Evolutionary conservation across 441 rosid species (phyloP).

Genomic region (Omphalea diandra): DNA sequence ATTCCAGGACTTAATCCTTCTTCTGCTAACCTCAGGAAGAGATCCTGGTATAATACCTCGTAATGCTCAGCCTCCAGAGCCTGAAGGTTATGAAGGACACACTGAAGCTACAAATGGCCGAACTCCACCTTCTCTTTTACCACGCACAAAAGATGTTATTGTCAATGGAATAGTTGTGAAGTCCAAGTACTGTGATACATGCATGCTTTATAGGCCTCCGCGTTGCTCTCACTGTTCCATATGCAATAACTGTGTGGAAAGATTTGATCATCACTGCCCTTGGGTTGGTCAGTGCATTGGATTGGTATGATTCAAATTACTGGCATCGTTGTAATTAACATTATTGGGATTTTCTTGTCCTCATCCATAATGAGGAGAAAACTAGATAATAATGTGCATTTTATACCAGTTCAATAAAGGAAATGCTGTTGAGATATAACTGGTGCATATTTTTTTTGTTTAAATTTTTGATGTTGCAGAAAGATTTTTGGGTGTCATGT

Average conservation of each 20-base stretch:
- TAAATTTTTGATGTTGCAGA: not conserved
- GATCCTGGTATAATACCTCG: constrained; percentile 97
- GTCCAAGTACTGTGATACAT: constrained; percentile 90
- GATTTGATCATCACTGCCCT: constrained; percentile 98
- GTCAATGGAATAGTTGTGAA: constrained; percentile 78
- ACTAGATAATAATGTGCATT: not conserved
- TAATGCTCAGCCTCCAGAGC: constrained; percentile 83
- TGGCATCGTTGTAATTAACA: not conserved
- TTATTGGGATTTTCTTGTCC: not conserved
- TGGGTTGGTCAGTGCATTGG: constrained; percentile 99
- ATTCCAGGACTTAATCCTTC: constrained; percentile 73
- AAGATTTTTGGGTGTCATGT: not conserved
- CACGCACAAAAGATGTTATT: constrained; percentile 75
- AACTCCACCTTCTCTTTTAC: constrained; percentile 64
- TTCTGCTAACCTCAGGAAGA: constrained; percentile 88
- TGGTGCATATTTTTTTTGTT: too few species aligned
- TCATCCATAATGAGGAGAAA: not conserved
- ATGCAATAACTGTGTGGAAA: constrained; percentile 90
- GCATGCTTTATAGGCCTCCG: constrained; percentile 92
- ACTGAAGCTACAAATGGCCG: constrained; percentile 47
- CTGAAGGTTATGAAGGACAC: constrained; percentile 55
- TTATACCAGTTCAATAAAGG: not conserved
- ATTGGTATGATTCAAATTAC: constrained; percentile 46
- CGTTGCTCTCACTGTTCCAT: constrained; percentile 96
- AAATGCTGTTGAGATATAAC: not conserved